Evolutionary conservation across 2,329 filamentous ascomycete genomes (phyloP), one percentile per base, ranked within the genome.

Genomic region (Periconia sp.): DNA sequence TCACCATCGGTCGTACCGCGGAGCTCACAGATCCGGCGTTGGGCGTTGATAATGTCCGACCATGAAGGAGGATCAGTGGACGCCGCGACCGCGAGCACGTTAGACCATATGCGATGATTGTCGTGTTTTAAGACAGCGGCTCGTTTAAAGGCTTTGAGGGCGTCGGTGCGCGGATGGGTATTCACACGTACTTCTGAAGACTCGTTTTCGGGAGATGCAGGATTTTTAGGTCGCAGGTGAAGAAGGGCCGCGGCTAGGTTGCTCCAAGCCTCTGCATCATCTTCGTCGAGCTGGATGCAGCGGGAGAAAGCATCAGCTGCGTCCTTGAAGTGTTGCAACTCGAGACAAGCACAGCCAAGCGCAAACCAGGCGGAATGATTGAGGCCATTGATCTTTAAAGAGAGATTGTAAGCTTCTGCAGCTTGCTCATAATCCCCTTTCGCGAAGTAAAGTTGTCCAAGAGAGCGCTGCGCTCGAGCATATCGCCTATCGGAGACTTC

Each of bases 81-180:
- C 0, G 88, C 83, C 0, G 89, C 87, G 16, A 97, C 85, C 0
- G 91, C 94, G 43, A 99, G 82, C 12, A 97, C 87, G 60, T 99
- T 99, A 65, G 95, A 89, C 92, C 92, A 97, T 68, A 99, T 96
- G 56, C 89, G 85, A 80, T 87, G 89, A 72, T 92, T 92, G 57
- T 91, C 86, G 68, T 89, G 82, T 36, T 95, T 90, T 17, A 96
- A 81, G 4, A 82, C 80, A 0, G 92, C 90, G 8, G 92, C 94
- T 51, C 88, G 87, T 65, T 95, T 94, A 70, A 95, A 89, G 0
- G 94, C 92, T 5, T 82, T 77, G 1, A 99, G 81, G 0, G 94
- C 85, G 63, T 95, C 89, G 0, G 80, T 75, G 2, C 91, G 80
- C 0, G 84, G 82, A 22, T 69, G 65, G 11, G 48, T 57, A 6